A percentile compares a stretch with the other conserved stretches of the same genome.
These are phyloP conservation scores for Pythium coloratum DNA, from an alignment of 352 stramenopile species.

Conservation along the genomic window DNA sequence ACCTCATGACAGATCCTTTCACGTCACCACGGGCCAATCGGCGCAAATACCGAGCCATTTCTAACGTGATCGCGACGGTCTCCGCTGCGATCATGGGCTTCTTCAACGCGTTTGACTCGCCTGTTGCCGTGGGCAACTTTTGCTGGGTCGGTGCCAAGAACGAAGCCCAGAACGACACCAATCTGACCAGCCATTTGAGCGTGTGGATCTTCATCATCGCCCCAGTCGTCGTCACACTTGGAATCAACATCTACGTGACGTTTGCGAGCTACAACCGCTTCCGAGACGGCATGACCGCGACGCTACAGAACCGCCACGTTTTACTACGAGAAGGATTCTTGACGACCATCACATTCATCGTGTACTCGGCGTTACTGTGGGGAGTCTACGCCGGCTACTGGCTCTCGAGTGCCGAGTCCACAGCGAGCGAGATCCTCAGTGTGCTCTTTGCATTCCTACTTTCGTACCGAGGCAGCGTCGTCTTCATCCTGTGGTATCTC, in stretches of 20 bases:
- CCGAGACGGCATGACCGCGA: conserved; percentile 56
- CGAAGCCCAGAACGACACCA: conserved; percentile 38
- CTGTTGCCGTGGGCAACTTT: conserved; percentile 64
- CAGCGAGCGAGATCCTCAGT: conserved; percentile 41
- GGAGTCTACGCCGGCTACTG: conserved; percentile 67
- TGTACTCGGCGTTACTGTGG: conserved; percentile 70
- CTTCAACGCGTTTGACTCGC: conserved; percentile 54
- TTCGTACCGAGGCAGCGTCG: conserved; percentile 67
- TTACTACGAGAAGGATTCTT: conserved; percentile 72
- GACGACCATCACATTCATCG: conserved; percentile 65
- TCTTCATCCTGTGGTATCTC: conserved; percentile 72
- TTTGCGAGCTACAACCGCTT: conserved; percentile 63
- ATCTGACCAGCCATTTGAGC: conserved; percentile 30
- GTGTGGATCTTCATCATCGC: conserved; percentile 76
- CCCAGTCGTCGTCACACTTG: conserved; percentile 50
- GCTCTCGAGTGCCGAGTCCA: conserved; percentile 35
- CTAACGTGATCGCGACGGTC: conserved; percentile 38
- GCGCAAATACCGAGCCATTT: conserved; percentile 60
- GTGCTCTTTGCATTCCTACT: conserved; percentile 68
- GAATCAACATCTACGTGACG: conserved; percentile 67
- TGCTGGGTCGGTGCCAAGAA: conserved; percentile 67
- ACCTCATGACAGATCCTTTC: conserved; percentile 79
- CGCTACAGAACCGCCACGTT: conserved; percentile 51
- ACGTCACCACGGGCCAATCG: conserved; percentile 73
- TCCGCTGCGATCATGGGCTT: conserved; percentile 50